A percentile compares a stretch with the other conserved stretches of the same genome.
Conservation (phyloP, 805 yeast species). For the Ogataea neopini region DNA sequence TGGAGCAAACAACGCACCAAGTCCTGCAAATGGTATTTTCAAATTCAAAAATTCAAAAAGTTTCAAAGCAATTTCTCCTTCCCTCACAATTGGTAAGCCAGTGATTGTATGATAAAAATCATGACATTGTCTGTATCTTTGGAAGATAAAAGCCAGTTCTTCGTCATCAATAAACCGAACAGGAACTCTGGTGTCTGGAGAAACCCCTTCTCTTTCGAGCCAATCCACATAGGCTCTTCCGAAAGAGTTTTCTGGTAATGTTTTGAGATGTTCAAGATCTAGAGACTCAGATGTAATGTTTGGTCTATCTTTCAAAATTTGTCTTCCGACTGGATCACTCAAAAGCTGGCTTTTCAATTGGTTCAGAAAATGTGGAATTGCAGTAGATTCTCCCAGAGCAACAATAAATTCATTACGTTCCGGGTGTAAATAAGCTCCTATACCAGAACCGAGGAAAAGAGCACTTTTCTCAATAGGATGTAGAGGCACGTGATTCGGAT, state of each 20-base stretch:
- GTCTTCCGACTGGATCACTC: slow-evolving; percentile 70
- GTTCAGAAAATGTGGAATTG: slow-evolving; percentile 65
- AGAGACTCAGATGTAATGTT: slow-evolving; percentile 74
- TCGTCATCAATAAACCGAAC: slow-evolving; percentile 88
- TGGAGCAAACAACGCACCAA: slow-evolving; percentile 91
- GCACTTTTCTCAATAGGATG: slow-evolving; percentile 59
- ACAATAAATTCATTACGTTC: slow-evolving; percentile 74
- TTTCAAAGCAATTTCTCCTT: slow-evolving; percentile 95
- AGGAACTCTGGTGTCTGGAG: slow-evolving; percentile 90
- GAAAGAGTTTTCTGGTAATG: slow-evolving; percentile 65
- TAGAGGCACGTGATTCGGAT: slow-evolving; percentile 81
- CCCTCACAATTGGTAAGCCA: slow-evolving; percentile 85
- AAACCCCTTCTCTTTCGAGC: slow-evolving; percentile 83
- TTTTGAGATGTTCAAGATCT: slow-evolving; percentile 58
- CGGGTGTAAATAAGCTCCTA: slow-evolving; percentile 77
- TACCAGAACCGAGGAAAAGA: slow-evolving; percentile 70
- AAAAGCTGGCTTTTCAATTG: slow-evolving; percentile 73
- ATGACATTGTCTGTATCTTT: slow-evolving; percentile 93
- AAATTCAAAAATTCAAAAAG: slow-evolving; percentile 89
- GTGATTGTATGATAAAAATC: slow-evolving; percentile 94
- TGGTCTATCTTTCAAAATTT: slow-evolving; percentile 77
- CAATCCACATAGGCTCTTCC: slow-evolving; percentile 81
- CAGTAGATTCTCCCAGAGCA: slow-evolving; percentile 89
- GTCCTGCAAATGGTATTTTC: slow-evolving; percentile 93
- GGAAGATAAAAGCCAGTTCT: slow-evolving; percentile 89